Percentiles rank a stretch among this genome's conserved stretches.
These are phyloP conservation scores for Eragrostis tef DNA, from an alignment of 202 grass and related monocot genomes.

Conservation along the genomic window DNA sequence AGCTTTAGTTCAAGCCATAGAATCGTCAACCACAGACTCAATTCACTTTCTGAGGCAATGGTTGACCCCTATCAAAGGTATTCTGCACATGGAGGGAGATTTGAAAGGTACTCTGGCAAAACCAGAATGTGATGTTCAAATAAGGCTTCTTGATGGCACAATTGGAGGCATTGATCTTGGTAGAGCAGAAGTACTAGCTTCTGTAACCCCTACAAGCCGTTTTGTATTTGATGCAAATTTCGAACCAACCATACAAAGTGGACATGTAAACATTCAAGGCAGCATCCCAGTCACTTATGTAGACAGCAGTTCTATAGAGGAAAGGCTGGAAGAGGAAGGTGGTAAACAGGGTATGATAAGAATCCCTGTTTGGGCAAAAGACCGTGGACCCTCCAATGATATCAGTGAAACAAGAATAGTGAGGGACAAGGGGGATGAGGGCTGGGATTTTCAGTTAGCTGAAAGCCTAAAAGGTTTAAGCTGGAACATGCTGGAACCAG, in stretches of 20 bases:
- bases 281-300: conserved; percentile 93
- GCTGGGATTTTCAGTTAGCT: conserved; percentile 95
- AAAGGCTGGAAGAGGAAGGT: conserved; percentile 65
- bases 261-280: conserved; percentile 96
- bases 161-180: conserved; percentile 93
- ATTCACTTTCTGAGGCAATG: conserved; percentile 95
- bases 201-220: conserved; percentile 80
- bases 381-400: conserved; percentile 65
- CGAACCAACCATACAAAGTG: conserved; percentile 86
- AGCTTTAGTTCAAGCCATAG: conserved; percentile 88
- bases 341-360: conserved; percentile 69
- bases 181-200: conserved; percentile 92
- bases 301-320: conserved; percentile 68
- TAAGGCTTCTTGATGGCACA: conserved; percentile 90
- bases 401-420: conserved; percentile 76
- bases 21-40: conserved; percentile 87
- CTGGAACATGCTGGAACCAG: conserved; percentile 85
- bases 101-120: conserved; percentile 85
- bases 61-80: conserved; percentile 92
- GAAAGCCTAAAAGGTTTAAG: conserved; percentile 97
- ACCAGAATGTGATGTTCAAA: conserved; percentile 98
- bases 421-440: conserved; percentile 82
- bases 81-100: conserved; percentile 99
- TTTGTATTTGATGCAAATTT: conserved; percentile 96
- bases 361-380: conserved; percentile 94